Base-by-base conservation (phyloP, 441 rosid genomes). In the Corymbia calophylla region DNA sequence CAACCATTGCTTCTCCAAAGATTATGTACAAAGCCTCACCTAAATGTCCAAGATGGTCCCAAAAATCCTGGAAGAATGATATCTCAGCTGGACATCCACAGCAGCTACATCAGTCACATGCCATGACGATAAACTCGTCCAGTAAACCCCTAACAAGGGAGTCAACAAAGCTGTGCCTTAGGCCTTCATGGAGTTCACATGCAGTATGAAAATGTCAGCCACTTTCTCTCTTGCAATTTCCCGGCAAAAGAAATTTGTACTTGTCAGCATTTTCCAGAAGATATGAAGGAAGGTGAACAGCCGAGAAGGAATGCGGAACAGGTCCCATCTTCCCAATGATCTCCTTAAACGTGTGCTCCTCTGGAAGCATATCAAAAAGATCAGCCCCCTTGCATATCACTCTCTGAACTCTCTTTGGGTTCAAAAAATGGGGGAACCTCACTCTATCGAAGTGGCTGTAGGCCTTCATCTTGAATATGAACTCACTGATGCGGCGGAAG, bases 301-400 rank as follows among this genome's bases (percentile, higher is more conserved):
- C 99, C 10, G 99, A 97, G 93, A 91, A 97, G 44, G 99, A 97
- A 94, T 94, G 98, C 16, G 99, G 98, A 68, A 97, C 94, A 31
- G 99, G 97, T 88, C 99, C 99, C 99, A 97, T 95, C 91, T 97
- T 97, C 81, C 98, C 98, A 14, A 97, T 97, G 54, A 97, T 96
- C 88, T 95, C 99, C 94, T 95, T 96, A 93, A 97, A 97, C 3
- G 99, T 96, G 92, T 97, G 94, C 92, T 97, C 99, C 93, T 97
- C 99, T 0, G 99, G 99, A 39, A 97, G 95, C 99, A 97, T 97
- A 92, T 97, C 99, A 62, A 97, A 97, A 53, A 97, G 93, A 93
- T 97, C 99, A 51, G 96, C 92, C 82, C 99, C 99, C 92, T 96
- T 93, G 93, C 99, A 97, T 21, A 97, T 97, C 88, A 95, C 95